Evolutionary conservation across 345 rosid species (phyloP), one percentile per base, ranked within the genome.

Genomic region (Clausena lansium): DNA sequence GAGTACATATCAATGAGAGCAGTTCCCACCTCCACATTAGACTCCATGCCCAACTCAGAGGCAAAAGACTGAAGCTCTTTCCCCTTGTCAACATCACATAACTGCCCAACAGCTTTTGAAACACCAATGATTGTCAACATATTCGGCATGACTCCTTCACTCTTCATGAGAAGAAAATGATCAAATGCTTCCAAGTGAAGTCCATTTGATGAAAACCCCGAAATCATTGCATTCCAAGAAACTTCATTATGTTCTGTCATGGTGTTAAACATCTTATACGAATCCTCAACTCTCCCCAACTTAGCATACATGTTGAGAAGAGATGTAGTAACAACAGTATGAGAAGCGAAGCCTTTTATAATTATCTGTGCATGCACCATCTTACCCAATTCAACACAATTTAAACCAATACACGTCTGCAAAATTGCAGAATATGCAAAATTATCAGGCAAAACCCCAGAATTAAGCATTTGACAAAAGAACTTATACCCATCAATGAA

Each of bases 1-100:
- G 86, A 78, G 74, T 83, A 79, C 90, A 87, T 85, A 78, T 85
- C 87, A 64, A 87, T 85, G 57, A 87, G 73, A 70, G 87, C 84
- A 66, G 88, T 87, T 69, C 86, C 90, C 39, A 87, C 76, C 2
- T 70, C 74, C 28, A 83, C 77, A 58, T 85, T 80, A 15, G 79
- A 32, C 67, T 76, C 82, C 78, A 83, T 0, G 63, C 85, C 87
- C 76, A 76, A 61, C 47, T 84, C 79, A 33, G 83, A 71, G 19
- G 73, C 87, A 58, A 61, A 47, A 20, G 25, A 25, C 39, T 83
- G 35, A 74, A 87, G 71, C 24, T 82, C 77, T 79, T 76, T 84
- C 24, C 83, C 79, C 74, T 64, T 85, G 73, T 78, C 75, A 67
- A 54, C 74, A 77, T 84, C 85, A 39, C 72, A 71, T 66, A 87